Percentiles rank a stretch among this genome's conserved stretches.
phyloP scores from a whole-genome alignment of 1,139 yeast genomes.

The Debaryomycetaceae sp. region DNA sequence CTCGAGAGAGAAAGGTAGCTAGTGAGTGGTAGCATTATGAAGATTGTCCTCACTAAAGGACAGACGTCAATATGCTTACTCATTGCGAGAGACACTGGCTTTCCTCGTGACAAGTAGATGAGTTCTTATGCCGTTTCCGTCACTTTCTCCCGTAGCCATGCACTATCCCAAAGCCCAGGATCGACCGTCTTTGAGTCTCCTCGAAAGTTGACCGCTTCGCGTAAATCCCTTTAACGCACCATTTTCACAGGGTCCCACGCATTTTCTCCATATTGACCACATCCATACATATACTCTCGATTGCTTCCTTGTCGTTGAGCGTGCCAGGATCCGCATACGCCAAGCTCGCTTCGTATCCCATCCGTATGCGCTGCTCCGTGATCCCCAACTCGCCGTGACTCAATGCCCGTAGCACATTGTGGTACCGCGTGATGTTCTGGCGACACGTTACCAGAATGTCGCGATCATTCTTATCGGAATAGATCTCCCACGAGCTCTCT shows the following conservation, averaged over 20 bases:
- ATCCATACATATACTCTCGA: constrained; percentile 65
- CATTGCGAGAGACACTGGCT: too few relatives aligned
- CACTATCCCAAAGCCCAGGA: too few relatives aligned
- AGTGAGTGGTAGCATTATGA: too few relatives aligned
- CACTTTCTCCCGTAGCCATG: too few relatives aligned
- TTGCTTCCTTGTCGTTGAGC: constrained; percentile 63
- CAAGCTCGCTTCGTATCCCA: constrained; percentile 86
- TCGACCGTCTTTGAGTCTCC: too few relatives aligned
- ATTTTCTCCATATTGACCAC: constrained; percentile 63
- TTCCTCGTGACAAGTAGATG: too few relatives aligned
- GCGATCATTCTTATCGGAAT: constrained; percentile 77
- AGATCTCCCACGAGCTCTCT: constrained; percentile 91
- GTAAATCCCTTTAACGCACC: too few relatives aligned
- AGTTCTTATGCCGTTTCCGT: too few relatives aligned
- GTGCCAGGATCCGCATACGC: constrained; percentile 65
- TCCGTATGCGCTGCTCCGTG: constrained; percentile 65
- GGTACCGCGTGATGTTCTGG: constrained; percentile 72
- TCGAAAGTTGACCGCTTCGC: too few relatives aligned
- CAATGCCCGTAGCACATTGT: constrained; percentile 72
- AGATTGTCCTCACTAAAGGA: too few relatives aligned
- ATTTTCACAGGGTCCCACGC: constrained; percentile 54
- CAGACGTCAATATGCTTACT: too few relatives aligned
- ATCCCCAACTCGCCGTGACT: constrained; percentile 78
- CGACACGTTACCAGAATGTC: constrained; percentile 49
- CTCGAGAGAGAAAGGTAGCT: too few relatives aligned